Conservation (phyloP, 1,284 basidiomycete genomes). For the Ceratobasidium sp. region DNA sequence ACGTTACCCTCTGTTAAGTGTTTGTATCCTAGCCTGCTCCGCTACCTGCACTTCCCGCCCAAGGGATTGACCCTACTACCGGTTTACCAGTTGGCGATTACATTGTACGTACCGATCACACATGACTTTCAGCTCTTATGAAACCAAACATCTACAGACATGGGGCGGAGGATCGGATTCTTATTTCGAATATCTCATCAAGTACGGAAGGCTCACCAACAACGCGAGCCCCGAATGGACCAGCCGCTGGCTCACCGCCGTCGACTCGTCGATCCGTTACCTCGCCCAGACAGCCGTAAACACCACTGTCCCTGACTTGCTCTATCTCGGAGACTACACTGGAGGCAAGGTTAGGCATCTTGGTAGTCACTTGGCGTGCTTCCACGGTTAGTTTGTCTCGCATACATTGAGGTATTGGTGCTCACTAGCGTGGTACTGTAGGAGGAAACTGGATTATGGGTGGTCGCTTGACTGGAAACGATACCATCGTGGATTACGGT, state of each 20-base stretch:
- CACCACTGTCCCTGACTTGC: constrained; percentile 22
- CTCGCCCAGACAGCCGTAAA: constrained; percentile 22
- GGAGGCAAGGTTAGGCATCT: constrained; percentile 22
- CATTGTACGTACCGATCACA: constrained; percentile 64
- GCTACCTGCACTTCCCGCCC: constrained; percentile 66
- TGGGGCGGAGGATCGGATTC: constrained; percentile 38
- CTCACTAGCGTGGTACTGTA: background rate
- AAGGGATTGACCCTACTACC: constrained; percentile 69
- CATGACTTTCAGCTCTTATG: background rate
- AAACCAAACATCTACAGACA: constrained; percentile 1
- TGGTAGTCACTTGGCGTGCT: constrained; percentile 42
- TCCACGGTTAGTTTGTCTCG: constrained; percentile 27
- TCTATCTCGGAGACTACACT: constrained; percentile 27
- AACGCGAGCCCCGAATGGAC: constrained; percentile 26
- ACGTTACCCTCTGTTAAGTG: background rate
- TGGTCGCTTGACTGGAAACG: constrained; percentile 34
- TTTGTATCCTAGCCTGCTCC: constrained; percentile 29
- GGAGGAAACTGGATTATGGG: constrained; percentile 44
- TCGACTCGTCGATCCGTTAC: constrained; percentile 33
- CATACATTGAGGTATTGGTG: background rate
- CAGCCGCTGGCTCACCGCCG: constrained; percentile 30
- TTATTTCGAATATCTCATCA: constrained; percentile 40
- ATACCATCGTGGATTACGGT: constrained; percentile 38
- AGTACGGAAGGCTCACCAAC: constrained; percentile 41
- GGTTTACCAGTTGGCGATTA: constrained; percentile 69